Base-by-base conservation (phyloP, 2,329 filamentous ascomycete genomes). In the Exophiala xenobiotica region DNA sequence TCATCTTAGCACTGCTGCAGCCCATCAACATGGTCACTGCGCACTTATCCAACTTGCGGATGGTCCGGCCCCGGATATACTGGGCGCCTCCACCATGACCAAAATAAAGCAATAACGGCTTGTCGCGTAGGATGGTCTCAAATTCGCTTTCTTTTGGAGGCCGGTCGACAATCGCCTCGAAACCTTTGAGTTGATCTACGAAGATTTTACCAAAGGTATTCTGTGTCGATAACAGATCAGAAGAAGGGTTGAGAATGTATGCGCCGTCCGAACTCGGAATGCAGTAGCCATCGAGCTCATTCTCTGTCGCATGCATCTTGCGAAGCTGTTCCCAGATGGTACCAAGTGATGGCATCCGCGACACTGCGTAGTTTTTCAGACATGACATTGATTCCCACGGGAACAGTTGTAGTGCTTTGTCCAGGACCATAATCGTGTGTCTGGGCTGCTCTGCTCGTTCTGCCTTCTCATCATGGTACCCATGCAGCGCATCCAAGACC, bases 321-420 rank as follows among this genome's bases (percentile, higher is more conserved):
- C 61, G 65, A 64, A 99, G 80, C 5, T 91, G 79, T 26, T 90
- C 83, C 11, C 88, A 83, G 7, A 99, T 78, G 58, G 86, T 90
- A 22, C 86, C 86, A 31, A 99, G 78, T 0, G 90, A 96, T 5
- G 92, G 90, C 19, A 99, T 84, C 9, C 93, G 84, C 3, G 90
- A 96, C 27, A 96, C 86, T 0, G 92, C 86, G 3, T 85, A 76
- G 2, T 80, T 81, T 57, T 88, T 80, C 65, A 99, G 81, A 65
- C 90, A 96, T 0, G 91, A 90, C 29, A 99, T 73, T 1, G 90
- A 96, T 66, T 99, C 93, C 93, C 95, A 99, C 0, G 93, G 93
- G 64, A 99, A 95, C 1, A 82, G 78, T 64, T 97, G 93, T 2
- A 99, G 78, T 2, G 87, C 80, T 69, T 96, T 96, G 70, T 99